A percentile compares a stretch with the other conserved stretches of the same genome.
These are phyloP conservation scores for Fusarium sp. DNA, from an alignment of 2,329 filamentous ascomycete genomes.

Conservation along the genomic window DNA sequence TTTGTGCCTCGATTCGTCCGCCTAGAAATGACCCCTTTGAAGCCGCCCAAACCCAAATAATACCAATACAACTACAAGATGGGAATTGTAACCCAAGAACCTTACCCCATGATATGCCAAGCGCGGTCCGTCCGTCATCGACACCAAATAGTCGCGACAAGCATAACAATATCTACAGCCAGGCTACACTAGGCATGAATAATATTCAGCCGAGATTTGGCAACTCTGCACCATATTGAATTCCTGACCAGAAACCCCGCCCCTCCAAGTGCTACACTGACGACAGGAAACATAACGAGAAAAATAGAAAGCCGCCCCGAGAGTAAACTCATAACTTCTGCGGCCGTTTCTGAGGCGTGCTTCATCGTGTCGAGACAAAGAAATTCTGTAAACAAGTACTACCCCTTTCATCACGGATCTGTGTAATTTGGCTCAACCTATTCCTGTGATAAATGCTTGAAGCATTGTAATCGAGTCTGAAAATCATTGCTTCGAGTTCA, in stretches of 20 bases:
- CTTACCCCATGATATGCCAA: slow-evolving; percentile 40
- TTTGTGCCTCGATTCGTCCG: slow-evolving; percentile 29
- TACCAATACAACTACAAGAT: slow-evolving; percentile 41
- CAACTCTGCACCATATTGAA: slow-evolving; percentile 5
- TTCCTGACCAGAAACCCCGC: neutral
- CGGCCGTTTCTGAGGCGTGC: slow-evolving; percentile 10
- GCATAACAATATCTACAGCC: slow-evolving; percentile 40
- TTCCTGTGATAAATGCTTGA: neutral
- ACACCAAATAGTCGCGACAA: slow-evolving; percentile 41
- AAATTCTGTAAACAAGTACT: slow-evolving; percentile 24
- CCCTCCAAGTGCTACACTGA: slow-evolving; percentile 12
- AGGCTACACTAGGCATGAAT: slow-evolving; percentile 28
- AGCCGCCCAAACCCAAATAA: slow-evolving; percentile 10
- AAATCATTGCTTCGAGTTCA: slow-evolving; percentile 10
- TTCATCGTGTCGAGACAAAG: slow-evolving; percentile 17
- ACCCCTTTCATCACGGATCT: slow-evolving; percentile 32
- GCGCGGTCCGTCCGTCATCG: slow-evolving; percentile 34
- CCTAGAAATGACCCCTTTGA: slow-evolving; percentile 8
- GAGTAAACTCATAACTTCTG: slow-evolving; percentile 11
- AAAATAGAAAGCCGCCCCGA: slow-evolving; percentile 7
- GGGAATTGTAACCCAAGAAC: slow-evolving; percentile 33
- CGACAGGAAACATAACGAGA: slow-evolving; percentile 5
- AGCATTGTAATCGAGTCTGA: neutral
- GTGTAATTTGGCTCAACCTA: slow-evolving; percentile 3
- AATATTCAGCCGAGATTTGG: neutral